Base-by-base conservation (phyloP, 2,329 filamentous ascomycete genomes). In the Fusarium foetens region DNA sequence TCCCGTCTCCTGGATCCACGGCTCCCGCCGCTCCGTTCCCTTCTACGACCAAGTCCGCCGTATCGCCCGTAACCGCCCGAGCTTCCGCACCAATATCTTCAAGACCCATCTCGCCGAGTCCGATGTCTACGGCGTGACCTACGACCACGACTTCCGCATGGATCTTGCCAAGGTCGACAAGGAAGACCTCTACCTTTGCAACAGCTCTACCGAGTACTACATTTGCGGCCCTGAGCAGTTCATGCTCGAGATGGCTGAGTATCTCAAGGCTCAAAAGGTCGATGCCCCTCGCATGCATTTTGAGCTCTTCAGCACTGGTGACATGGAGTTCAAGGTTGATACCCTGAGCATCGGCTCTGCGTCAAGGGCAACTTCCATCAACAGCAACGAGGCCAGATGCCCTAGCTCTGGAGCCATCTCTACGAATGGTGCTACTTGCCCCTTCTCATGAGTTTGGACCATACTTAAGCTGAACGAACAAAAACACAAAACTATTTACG, bases 1-100 rank as follows among this genome's bases (percentile, higher is more conserved):
- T 6, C 84, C 85, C 29, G 78, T 91, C 48, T 87, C 87, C 42
- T 91, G 89, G 84, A 84, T 91, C 62, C 89, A 91, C 77, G 88
- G 87, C 27, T 86, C 87, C 8, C 85, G 86, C 23, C 83, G 82
- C 11, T 81, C 83, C 6, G 81, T 85, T 2, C 87, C 89, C 1
- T 91, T 91, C 76, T 84, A 85, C 60, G 80, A 85, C 11, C 85
- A 90, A 68, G 73, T 91, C 63, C 80, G 84, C 12, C 78, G 79
- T 2, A 78, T 90, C 39, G 79, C 82, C 14, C 80, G 78, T 49
- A 75, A 85, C 68, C 79, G 77, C 35, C 72, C 76, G 43, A 80
- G 76, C 57, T 75, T 82, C 70, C 72, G 75, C 41, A 82, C 81
- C 38, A 85, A 83, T 68, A 84, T 87, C 75, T 87, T 88, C 83